Percentiles rank a stretch among this genome's conserved stretches.
phyloP scores from a whole-genome alignment of 495 filamentous ascomycete genomes.

The Penicillium lividum region DNA sequence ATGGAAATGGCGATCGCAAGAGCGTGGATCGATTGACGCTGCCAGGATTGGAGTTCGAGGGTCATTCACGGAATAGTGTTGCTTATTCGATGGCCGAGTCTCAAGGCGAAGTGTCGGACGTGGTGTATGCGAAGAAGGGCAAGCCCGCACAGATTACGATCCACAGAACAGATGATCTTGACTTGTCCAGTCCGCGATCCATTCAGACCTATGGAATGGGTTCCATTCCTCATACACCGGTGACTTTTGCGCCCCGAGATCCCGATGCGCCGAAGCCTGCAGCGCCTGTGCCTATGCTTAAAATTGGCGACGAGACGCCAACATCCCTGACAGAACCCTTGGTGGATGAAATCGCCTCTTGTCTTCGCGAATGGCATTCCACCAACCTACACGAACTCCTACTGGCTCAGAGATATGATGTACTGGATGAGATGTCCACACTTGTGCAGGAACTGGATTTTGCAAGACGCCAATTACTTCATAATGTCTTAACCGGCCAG shows the following conservation, averaged over 20 bases:
- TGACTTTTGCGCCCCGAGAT: constrained; percentile 40
- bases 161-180: constrained; percentile 38
- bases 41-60: constrained; percentile 23
- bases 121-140: constrained; percentile 43
- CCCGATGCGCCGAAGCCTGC: constrained; percentile 71
- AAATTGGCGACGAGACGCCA: constrained; percentile 94
- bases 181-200: constrained; percentile 34
- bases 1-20: constrained; percentile 27
- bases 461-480: constrained; percentile 82
- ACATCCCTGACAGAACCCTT: constrained; percentile 86
- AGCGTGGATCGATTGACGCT: constrained; percentile 28
- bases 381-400: constrained; percentile 95
- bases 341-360: constrained; percentile 96
- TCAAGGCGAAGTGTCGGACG: constrained; percentile 38
- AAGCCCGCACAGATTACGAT: constrained; percentile 47
- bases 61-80: constrained; percentile 29
- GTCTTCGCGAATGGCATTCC: constrained; percentile 95
- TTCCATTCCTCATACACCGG: constrained; percentile 40
- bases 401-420: constrained; percentile 73
- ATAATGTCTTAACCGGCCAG: constrained; percentile 84
- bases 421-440: constrained; percentile 76
- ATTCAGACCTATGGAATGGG: constrained; percentile 28
- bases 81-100: constrained; percentile 33
- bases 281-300: constrained; percentile 94
- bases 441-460: constrained; percentile 80